phyloP scores from a whole-genome alignment of 139 green algal genomes.

The Chlorella sorokiniana region DNA sequence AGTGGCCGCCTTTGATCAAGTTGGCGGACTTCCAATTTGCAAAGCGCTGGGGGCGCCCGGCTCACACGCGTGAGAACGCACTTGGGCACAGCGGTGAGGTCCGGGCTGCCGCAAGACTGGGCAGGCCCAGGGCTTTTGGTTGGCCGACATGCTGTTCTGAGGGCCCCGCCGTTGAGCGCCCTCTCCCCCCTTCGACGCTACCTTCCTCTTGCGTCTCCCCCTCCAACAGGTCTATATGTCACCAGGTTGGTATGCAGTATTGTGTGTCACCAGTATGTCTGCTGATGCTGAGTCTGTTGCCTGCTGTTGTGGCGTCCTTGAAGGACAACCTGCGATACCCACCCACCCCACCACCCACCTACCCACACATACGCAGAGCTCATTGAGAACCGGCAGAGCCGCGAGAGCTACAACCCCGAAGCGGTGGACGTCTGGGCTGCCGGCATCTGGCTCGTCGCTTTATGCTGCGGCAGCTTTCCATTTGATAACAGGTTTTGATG shows the following conservation, averaged over 20 bases:
- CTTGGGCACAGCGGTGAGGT: constrained; percentile 47
- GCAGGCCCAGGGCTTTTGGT: not conserved
- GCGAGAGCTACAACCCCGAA: constrained; percentile 18
- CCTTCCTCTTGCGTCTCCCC: no score
- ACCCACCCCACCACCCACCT: no score
- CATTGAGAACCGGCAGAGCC: constrained; percentile 20
- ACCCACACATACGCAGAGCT: no score
- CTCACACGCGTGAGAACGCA: constrained; percentile 67
- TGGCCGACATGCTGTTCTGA: not conserved
- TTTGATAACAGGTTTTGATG: not conserved
- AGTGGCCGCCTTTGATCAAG: constrained; percentile 67
- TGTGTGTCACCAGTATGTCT: not conserved
- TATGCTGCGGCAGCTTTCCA: not conserved
- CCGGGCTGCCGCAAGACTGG: not conserved
- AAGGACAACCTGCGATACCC: constrained; percentile 17
- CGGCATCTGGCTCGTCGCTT: constrained; percentile 75
- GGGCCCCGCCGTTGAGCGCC: not conserved
- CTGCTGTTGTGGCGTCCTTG: not conserved
- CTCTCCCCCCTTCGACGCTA: not conserved
- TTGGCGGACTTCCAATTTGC: constrained; percentile 80
- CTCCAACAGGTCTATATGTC: constrained; percentile 16
- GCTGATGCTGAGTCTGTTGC: not conserved
- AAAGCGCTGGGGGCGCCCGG: constrained; percentile 47
- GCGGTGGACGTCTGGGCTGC: constrained; percentile 75
- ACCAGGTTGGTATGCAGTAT: not conserved